Percentiles rank a stretch among this genome's conserved stretches.
phyloP scores from a whole-genome alignment of 2,329 filamentous ascomycete genomes.

The Xenoacremonium recifei region DNA sequence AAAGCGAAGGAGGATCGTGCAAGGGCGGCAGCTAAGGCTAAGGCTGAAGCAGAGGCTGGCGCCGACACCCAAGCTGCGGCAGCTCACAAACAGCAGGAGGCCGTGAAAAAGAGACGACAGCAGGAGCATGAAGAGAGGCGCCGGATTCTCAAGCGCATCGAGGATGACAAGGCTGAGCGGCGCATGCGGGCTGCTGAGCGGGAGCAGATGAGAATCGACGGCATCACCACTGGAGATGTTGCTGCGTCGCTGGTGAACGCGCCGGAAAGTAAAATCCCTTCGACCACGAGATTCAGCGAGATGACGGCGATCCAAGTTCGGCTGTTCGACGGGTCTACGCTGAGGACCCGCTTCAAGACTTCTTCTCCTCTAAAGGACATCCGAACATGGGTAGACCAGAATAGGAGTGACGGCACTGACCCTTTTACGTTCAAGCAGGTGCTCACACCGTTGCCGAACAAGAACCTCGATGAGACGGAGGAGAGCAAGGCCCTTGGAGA shows the following conservation, averaged over 20 bases:
- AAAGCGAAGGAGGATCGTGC: constrained; percentile 51
- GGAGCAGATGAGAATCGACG: constrained; percentile 38
- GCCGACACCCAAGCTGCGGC: constrained; percentile 27
- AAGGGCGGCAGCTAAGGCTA: constrained; percentile 46
- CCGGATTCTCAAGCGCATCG: constrained; percentile 71
- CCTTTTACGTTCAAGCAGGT: constrained; percentile 87
- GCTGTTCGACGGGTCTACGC: constrained; percentile 78
- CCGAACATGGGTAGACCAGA: constrained; percentile 72
- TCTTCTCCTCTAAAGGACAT: constrained; percentile 65
- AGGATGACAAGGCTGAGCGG: constrained; percentile 71
- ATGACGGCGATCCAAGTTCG: constrained; percentile 69
- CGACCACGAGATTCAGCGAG: constrained; percentile 25
- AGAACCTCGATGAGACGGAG: constrained; percentile 70
- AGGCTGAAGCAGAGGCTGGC: constrained; percentile 37
- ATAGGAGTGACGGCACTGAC: constrained; percentile 52
- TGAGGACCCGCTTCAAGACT: constrained; percentile 70
- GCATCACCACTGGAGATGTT: constrained; percentile 27
- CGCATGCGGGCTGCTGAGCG: constrained; percentile 53
- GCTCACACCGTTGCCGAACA: constrained; percentile 73
- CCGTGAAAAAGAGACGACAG: constrained; percentile 62
- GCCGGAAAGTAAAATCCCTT: constrained; percentile 31
- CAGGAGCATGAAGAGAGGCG: constrained; percentile 67
- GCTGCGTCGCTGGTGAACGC: constrained; percentile 29
- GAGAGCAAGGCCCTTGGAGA: constrained; percentile 67
- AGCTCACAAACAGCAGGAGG: constrained; percentile 48